These are phyloP conservation scores for Penicillium pancosmium DNA, from an alignment of 495 filamentous ascomycete species.

Conservation along the genomic window DNA sequence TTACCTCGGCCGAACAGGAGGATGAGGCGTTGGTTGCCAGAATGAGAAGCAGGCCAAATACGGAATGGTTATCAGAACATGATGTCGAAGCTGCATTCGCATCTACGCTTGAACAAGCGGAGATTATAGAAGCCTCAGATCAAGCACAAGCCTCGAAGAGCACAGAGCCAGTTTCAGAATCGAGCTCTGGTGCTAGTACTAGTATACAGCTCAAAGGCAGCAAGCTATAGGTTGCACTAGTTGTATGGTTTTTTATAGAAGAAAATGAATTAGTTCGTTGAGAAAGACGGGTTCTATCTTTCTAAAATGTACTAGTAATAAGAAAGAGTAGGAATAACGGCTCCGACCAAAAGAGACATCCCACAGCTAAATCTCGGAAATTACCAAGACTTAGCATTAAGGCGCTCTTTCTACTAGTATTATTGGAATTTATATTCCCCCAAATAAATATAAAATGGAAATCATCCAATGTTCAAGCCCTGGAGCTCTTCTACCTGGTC, in stretches of 20 bases:
- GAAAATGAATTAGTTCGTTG: no score
- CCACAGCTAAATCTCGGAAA: no score
- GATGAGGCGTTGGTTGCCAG: conserved; percentile 41
- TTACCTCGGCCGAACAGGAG: conserved; percentile 31
- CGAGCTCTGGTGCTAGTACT: background rate
- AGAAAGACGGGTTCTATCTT: no score
- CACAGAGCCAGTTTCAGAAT: background rate
- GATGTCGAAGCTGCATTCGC: conserved; percentile 47
- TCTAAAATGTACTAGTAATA: no score
- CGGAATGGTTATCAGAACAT: conserved; percentile 51
- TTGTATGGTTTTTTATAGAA: background rate
- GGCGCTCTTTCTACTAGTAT: no score
- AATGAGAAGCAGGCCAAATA: conserved; percentile 39
- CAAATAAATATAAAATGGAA: no score
- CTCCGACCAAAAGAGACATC: no score
- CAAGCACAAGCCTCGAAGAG: background rate
- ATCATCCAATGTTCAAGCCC: no score
- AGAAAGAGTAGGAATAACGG: no score
- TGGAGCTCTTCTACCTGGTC: no score
- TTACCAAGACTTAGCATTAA: no score
- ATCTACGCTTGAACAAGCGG: conserved; percentile 5
- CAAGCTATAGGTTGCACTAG: conserved; percentile 3
- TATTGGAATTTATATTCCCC: no score
- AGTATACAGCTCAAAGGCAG: conserved; percentile 5
- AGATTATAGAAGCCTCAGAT: background rate